These are phyloP conservation scores for Paecilomyces fulvus DNA, from an alignment of 2,329 filamentous ascomycete species.

Conservation along the genomic window DNA sequence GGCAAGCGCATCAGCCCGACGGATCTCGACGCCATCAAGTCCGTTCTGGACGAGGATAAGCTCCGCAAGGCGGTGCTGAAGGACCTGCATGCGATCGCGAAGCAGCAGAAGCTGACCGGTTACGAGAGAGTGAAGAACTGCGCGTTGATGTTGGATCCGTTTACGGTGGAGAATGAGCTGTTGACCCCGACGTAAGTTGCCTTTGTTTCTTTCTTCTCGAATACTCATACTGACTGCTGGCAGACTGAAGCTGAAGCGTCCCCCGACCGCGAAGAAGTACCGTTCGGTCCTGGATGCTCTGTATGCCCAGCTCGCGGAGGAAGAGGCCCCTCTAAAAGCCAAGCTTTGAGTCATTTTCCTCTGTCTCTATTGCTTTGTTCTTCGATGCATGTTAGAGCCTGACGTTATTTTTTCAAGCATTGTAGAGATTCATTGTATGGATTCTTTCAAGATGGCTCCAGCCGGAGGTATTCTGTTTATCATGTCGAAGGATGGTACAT, in stretches of 20 bases:
- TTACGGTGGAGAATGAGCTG: slow-evolving; percentile 86
- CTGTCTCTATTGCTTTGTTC: not conserved
- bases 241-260: slow-evolving; percentile 64
- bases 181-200: slow-evolving; percentile 42
- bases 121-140: slow-evolving; percentile 76
- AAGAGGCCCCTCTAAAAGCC: slow-evolving; percentile 28
- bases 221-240: slow-evolving; percentile 11
- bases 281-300: slow-evolving; percentile 50
- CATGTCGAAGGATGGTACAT: no score
- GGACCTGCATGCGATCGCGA: slow-evolving; percentile 69
- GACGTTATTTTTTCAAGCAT: not conserved
- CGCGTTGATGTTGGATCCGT: slow-evolving; percentile 74
- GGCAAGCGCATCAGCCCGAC: slow-evolving; percentile 55
- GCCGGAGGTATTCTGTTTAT: not conserved
- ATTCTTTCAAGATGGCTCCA: not conserved
- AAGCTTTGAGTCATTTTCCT: slow-evolving; percentile 25
- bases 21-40: slow-evolving; percentile 59
- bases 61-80: slow-evolving; percentile 68
- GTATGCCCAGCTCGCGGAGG: slow-evolving; percentile 48
- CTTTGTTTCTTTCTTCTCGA: not conserved
- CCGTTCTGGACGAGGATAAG: slow-evolving; percentile 58
- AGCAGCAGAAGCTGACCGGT: slow-evolving; percentile 80
- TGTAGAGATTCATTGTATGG: not conserved
- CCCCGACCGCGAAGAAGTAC: slow-evolving; percentile 56
- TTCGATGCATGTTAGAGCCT: slow-evolving; percentile 5